These are phyloP conservation scores for Liriodendron chinense DNA, from an alignment of 164 flowering plant genomes.

Conservation along the genomic window DNA sequence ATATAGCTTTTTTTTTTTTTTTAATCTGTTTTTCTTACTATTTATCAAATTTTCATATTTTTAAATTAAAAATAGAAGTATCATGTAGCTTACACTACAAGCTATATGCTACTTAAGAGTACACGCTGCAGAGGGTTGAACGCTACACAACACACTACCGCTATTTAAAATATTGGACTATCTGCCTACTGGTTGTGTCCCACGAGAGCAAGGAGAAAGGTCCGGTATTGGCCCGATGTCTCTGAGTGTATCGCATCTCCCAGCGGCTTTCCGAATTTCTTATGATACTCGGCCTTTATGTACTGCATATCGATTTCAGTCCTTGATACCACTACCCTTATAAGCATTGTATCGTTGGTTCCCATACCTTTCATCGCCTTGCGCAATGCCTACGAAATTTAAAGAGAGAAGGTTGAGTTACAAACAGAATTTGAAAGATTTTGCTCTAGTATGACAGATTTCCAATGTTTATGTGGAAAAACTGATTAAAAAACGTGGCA, in stretches of 20 bases:
- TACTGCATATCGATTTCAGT: slow-evolving; percentile 78
- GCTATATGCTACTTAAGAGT: too few species aligned
- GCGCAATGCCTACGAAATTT: slow-evolving; percentile 40
- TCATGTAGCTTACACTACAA: too few species aligned
- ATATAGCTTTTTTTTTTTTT: too few species aligned
- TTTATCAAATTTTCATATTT: too few species aligned
- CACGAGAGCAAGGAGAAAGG: slow-evolving; percentile 64
- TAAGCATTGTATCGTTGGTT: slow-evolving; percentile 56
- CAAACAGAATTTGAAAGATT: not conserved
- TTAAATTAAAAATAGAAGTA: too few species aligned
- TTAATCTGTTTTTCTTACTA: too few species aligned
- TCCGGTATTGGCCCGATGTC: slow-evolving; percentile 65
- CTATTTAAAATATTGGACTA: too few species aligned
- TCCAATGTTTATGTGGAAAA: not conserved
- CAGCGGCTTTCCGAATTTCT: slow-evolving; percentile 52
- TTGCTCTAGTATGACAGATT: not conserved
- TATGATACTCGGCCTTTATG: slow-evolving; percentile 68
- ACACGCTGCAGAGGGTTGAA: too few species aligned
- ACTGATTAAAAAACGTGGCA: not conserved
- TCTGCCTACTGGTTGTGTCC: slow-evolving; percentile 41
- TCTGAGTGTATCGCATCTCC: slow-evolving; percentile 63
- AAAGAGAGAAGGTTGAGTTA: not conserved
- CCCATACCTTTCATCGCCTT: slow-evolving; percentile 91
- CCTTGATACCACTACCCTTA: slow-evolving; percentile 64
- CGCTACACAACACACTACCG: too few species aligned